A percentile compares a stretch with the other conserved stretches of the same genome.
Conservation (phyloP, 345 rosid genomes). For the Angophora floribunda region DNA sequence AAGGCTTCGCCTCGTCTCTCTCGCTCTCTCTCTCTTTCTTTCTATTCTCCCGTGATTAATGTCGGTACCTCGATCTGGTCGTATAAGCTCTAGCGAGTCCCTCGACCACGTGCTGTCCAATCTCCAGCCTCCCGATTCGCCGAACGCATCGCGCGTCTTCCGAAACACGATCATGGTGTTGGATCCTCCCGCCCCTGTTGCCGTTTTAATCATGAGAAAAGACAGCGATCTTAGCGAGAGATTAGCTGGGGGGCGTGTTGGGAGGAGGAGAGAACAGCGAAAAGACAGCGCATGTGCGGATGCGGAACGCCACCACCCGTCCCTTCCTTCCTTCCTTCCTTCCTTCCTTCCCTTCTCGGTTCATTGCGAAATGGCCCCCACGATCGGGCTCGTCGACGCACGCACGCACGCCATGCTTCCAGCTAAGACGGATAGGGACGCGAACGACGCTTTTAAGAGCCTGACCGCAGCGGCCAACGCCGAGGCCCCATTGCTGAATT, state of each 20-base stretch:
- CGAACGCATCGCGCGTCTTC: neutral
- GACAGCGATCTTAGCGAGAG: neutral
- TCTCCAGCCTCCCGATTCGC: neutral
- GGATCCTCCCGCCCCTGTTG: neutral
- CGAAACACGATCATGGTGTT: neutral
- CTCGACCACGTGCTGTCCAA: neutral
- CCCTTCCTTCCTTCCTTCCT: too few relatives aligned
- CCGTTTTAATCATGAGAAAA: neutral
- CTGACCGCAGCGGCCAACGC: too few relatives aligned
- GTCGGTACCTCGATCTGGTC: neutral
- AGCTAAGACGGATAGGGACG: neutral
- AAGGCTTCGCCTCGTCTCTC: neutral
- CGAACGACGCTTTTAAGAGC: neutral
- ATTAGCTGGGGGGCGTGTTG: neutral
- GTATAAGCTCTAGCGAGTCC: neutral
- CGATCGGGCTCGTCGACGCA: neutral
- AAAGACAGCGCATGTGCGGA: neutral
- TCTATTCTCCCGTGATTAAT: neutral
- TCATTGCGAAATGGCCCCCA: neutral
- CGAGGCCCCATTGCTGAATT: neutral
- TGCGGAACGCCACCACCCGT: neutral
- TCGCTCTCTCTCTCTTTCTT: neutral
- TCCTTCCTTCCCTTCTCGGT: too few relatives aligned
- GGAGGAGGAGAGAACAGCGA: neutral
- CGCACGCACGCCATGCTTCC: neutral